Percentiles rank a stretch among this genome's conserved stretches.
phyloP scores from a whole-genome alignment of 1,284 basidiomycete species.

The Schizopora paradoxa region DNA sequence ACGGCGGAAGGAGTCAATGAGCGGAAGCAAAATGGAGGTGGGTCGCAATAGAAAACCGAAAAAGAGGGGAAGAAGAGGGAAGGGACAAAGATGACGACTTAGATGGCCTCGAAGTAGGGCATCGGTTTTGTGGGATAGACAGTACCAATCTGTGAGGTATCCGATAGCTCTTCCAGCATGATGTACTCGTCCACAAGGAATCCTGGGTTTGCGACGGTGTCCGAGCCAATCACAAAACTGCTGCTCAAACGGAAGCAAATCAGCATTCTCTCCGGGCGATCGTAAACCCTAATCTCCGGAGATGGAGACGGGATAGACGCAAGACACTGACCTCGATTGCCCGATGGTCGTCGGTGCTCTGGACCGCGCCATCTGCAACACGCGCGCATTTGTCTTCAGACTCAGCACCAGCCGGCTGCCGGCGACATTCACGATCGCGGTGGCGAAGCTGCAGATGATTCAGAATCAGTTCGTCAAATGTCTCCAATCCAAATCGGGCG shows the following conservation, averaged over 20 bases:
- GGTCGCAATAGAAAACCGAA: neutral
- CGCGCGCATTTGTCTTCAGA: constrained; percentile 15
- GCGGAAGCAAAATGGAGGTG: neutral
- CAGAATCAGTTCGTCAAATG: neutral
- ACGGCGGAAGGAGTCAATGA: too few relatives aligned
- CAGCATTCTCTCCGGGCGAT: neutral
- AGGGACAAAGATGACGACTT: neutral
- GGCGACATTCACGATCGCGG: constrained; percentile 16
- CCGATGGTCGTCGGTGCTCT: constrained; percentile 1
- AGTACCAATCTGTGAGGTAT: constrained; percentile 11
- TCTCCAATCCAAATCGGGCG: neutral
- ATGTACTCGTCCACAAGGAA: constrained; percentile 1
- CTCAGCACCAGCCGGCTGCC: constrained; percentile 15
- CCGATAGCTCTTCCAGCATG: constrained; percentile 1
- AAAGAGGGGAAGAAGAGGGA: neutral
- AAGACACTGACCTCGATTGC: constrained; percentile 13
- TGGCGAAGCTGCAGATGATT: constrained; percentile 11
- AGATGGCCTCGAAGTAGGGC: constrained; percentile 13
- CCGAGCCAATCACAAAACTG: constrained; percentile 12
- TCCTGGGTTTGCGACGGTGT: constrained; percentile 5
- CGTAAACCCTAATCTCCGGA: too few relatives aligned
- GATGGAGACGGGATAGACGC: too few relatives aligned
- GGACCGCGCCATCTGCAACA: constrained; percentile 2
- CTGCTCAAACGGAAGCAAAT: constrained; percentile 5
- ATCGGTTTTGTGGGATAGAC: constrained; percentile 8